These are phyloP conservation scores for Hura crepitans DNA, from an alignment of 441 rosid genomes.

Conservation along the genomic window DNA sequence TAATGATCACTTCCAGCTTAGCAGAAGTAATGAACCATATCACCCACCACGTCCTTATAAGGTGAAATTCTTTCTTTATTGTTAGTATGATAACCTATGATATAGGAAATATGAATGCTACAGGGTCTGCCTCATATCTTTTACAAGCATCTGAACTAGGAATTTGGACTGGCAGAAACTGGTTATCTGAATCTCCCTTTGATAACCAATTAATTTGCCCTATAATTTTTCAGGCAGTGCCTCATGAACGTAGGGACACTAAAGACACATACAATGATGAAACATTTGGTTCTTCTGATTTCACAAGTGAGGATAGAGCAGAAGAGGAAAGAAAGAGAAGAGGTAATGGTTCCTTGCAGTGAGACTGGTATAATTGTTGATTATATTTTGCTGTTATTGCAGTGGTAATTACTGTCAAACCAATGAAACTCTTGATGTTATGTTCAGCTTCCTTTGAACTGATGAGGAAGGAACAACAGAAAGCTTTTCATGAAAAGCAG, in stretches of 20 bases:
- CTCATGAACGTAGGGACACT: slow-evolving; percentile 60
- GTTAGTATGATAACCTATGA: neutral
- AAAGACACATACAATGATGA: slow-evolving; percentile 80
- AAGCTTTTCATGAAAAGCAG: slow-evolving; percentile 77
- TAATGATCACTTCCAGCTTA: slow-evolving; percentile 61
- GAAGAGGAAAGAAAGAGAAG: slow-evolving; percentile 98
- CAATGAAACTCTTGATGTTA: slow-evolving; percentile 8
- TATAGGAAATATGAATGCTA: neutral
- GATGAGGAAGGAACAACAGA: slow-evolving; percentile 94
- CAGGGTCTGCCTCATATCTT: neutral
- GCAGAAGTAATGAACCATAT: slow-evolving; percentile 72
- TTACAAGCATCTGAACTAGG: slow-evolving; percentile 6
- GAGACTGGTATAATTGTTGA: slow-evolving; percentile 7
- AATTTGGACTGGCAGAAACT: neutral
- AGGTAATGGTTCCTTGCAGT: slow-evolving; percentile 44
- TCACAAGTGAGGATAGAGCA: slow-evolving; percentile 72
- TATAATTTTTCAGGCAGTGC: slow-evolving; percentile 58
- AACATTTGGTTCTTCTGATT: slow-evolving; percentile 91
- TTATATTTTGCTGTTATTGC: slow-evolving; percentile 16
- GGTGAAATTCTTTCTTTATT: slow-evolving; percentile 40
- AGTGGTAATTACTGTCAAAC: slow-evolving; percentile 8
- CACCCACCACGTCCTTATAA: slow-evolving; percentile 97
- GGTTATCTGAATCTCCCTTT: neutral
- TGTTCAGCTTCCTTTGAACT: slow-evolving; percentile 82
- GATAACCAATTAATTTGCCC: neutral